Base-by-base conservation (phyloP, 495 filamentous ascomycete genomes). In the Penicillium taxi region DNA sequence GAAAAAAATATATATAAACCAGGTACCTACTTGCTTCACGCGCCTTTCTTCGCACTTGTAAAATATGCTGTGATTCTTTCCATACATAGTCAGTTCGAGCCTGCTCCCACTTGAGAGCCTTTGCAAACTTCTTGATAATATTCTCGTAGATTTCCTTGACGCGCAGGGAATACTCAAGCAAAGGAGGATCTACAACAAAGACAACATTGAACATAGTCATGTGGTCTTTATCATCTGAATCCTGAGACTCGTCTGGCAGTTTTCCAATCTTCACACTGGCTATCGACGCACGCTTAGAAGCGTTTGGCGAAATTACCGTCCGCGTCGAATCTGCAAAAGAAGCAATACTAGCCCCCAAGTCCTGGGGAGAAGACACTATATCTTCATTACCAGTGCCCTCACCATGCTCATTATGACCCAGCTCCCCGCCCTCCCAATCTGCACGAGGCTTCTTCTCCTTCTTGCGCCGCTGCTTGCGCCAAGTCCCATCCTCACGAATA, bases 121-220 rank as follows among this genome's bases (percentile, higher is more conserved):
- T 88, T 38, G 84, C 82, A 42, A 94, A 80, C 55, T 89, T 90
- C 61, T 84, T 90, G 46, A 85, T 82, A 15, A 95, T 80, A 53
- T 94, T 79, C 35, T 86, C 73, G 52, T 89, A 94, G 53, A 96
- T 80, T 33, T 90, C 79, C 37, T 78, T 73, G 30, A 87, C 71
- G 14, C 86, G 69, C 32, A 79, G 65, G 30, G 81, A 80, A 47
- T 81, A 81, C 56, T 93, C 85, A 26, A 84, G 61, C 32, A 80
- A 71, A 24, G 84, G 82, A 2, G 85, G 81, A 50, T 84, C 80
- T 32, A 95, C 62, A 22, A 94, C 83, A 61, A 96, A 96, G 9
- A 95, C 86, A 22, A 96, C 76, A 62, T 96, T 88, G 57, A 98
- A 98, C 88, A 96, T 95, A 15, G 78, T 87, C 84, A 98, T 89